Base-by-base conservation (phyloP, 108 stramenopile species). In the Discostella stelligeroides region DNA sequence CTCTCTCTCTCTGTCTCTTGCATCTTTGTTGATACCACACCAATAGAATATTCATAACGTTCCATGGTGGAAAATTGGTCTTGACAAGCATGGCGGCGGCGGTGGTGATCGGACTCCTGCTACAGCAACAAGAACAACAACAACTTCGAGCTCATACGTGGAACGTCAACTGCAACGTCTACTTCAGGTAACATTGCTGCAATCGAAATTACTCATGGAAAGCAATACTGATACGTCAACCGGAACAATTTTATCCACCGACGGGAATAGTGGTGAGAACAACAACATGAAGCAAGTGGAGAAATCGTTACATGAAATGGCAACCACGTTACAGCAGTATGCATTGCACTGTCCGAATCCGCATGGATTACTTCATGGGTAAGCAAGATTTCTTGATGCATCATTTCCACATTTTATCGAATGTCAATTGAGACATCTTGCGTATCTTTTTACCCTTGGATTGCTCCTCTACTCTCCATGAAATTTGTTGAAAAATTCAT, bases 311-410 rank as follows among this genome's bases (percentile, higher is more conserved):
- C 47, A 37, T 37, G 63, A 72, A 27, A 54, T 85, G 28, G 82
- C 82, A n/a, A 20, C 43, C n/a, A 76, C 88, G 21, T 78, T 96
- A 49, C 28, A 54, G 10, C 25, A 66, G 13, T 70, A 73, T 46
- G 86, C 88, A 14, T 56, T 40, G 10, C 34, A 70, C 28, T 82
- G 88, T 75, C 86, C 92, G 11, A 73, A 88, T 50, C 62, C 49
- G 13, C 73, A 76, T 14, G 74, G 85, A 12, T 75, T 98, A 29
- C 60, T 97, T 18, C 98, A 98, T 72, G 98, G 98, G n/a, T n/a
- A n/a, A n/a, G n/a, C n/a, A n/a, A n/a, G n/a, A n/a, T n/a, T n/a
- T n/a, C n/a, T n/a, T n/a, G n/a, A n/a, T n/a, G n/a, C n/a, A n/a
- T n/a, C n/a, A n/a, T n/a, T n/a, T n/a, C n/a, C n/a, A n/a, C n/a